These are phyloP conservation scores for Leptographium galeiforme DNA, from an alignment of 2,329 filamentous ascomycete species.

Conservation along the genomic window DNA sequence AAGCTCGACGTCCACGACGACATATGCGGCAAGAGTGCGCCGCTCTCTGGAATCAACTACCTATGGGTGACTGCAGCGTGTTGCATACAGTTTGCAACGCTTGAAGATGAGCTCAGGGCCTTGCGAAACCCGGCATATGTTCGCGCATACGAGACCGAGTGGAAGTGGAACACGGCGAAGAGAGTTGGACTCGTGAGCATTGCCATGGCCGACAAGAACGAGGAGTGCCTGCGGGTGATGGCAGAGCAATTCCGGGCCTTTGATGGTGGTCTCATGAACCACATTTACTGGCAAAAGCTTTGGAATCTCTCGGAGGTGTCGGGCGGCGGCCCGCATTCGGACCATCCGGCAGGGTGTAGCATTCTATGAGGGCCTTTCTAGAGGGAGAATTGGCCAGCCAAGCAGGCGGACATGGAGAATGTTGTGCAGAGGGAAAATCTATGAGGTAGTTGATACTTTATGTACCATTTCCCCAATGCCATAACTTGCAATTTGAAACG, in stretches of 20 bases:
- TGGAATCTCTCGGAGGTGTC: not conserved
- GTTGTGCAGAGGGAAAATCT: too few species aligned
- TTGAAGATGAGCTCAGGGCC: constrained; percentile 17
- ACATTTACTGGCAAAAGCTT: constrained; percentile 19
- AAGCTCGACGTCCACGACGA: constrained; percentile 15
- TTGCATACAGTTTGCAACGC: constrained; percentile 13
- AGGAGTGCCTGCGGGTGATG: constrained; percentile 20
- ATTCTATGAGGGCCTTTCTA: not conserved
- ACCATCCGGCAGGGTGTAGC: not conserved
- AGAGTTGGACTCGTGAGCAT: constrained; percentile 9
- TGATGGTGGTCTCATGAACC: constrained; percentile 14
- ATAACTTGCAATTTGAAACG: too few species aligned
- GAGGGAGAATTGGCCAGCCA: too few species aligned
- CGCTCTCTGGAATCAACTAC: constrained; percentile 23
- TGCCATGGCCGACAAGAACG: constrained; percentile 15
- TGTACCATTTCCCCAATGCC: too few species aligned
- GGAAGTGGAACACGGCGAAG: not conserved
- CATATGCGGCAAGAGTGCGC: constrained; percentile 14
- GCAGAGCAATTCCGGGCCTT: constrained; percentile 12
- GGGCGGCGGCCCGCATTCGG: not conserved
- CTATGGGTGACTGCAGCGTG: constrained; percentile 14
- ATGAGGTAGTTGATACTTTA: too few species aligned
- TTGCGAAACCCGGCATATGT: constrained; percentile 17
- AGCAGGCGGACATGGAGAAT: too few species aligned
- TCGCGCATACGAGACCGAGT: constrained; percentile 15